Evolutionary conservation across 2,329 filamentous ascomycete genomes (phyloP).

Genomic region (Penicillium sp.): DNA sequence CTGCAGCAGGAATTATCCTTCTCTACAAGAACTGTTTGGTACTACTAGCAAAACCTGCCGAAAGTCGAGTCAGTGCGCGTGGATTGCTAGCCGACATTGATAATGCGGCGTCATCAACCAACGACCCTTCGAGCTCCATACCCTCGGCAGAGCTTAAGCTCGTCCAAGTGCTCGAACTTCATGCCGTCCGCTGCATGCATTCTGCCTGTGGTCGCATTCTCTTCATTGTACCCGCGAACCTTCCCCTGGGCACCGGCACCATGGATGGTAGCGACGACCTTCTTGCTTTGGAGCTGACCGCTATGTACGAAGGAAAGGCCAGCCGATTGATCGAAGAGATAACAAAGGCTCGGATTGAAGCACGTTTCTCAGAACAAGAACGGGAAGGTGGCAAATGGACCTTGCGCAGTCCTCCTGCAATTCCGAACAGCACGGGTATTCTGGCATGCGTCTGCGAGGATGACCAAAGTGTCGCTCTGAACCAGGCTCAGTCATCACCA

Average conservation of each 20-base stretch:
- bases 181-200: constrained; percentile 71
- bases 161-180: constrained; percentile 72
- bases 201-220: constrained; percentile 48
- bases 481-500: constrained; percentile 56
- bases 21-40: constrained; percentile 84
- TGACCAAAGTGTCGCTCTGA: constrained; percentile 49
- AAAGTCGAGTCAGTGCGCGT: constrained; percentile 70
- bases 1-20: constrained; percentile 73
- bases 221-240: constrained; percentile 43
- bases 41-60: constrained; percentile 72
- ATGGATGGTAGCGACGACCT: constrained; percentile 50
- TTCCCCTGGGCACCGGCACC: constrained; percentile 26
- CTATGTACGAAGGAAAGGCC: constrained; percentile 78
- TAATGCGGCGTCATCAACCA: constrained; percentile 68
- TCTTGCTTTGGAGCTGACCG: constrained; percentile 73
- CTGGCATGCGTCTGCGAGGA: constrained; percentile 55
- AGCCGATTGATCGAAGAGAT: constrained; percentile 82
- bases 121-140: constrained; percentile 33
- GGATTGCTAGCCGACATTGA: constrained; percentile 85
- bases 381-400: constrained; percentile 83
- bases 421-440: constrained; percentile 60
- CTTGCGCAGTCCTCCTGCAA: constrained; percentile 70
- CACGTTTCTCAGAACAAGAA: constrained; percentile 81
- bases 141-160: constrained; percentile 73
- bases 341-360: constrained; percentile 83